Base-by-base conservation (phyloP, 768 basidiomycete genomes). In the Amanita jacksonii region DNA sequence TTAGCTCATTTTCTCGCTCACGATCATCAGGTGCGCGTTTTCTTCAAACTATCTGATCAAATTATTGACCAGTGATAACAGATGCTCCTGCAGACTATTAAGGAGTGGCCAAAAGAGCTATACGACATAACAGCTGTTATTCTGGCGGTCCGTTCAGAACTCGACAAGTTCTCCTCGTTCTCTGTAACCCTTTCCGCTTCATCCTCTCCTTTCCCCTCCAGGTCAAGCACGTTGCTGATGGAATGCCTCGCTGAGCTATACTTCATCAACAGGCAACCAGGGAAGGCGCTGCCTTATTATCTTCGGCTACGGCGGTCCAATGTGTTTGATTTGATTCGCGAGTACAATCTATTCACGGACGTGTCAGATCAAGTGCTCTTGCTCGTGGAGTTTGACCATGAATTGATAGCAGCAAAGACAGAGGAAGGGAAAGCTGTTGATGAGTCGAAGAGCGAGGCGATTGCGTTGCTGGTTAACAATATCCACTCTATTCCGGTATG, bases 181-280 rank as follows among this genome's bases (percentile, higher is more conserved):
- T 75, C 75, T 2, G 70, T 0, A 68, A 62, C 8, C 64, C 67
- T 32, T 1, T 54, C 68, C 3, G 59, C 59, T 15, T 69, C 27
- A n/a, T n/a, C n/a, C n/a, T n/a, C n/a, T n/a, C n/a, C n/a, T n/a
- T n/a, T n/a, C n/a, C n/a, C n/a, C 0, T 38, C 74, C 30, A 73
- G 74, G 43, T 68, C 75, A 1, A 34, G 31, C 12, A 65, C 70
- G 1, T 58, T 87, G 6, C 70, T 98, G n/a, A 89, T 98, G 83
- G 90, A 94, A 58, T 93, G 88, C 58, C 64, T 98, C 18, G 89
- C 88, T 0, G 94, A 98, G 54, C 66, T 98, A 85, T 91, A 89
- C 60, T 79, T 79, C 27, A 69, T 77, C 15, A 92, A 93, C 52
- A 80, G 88, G 2, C 96, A 98, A 65, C 89, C 88, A 2, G 92